phyloP scores from a whole-genome alignment of 345 rosid species.

The Salix dunnii region DNA sequence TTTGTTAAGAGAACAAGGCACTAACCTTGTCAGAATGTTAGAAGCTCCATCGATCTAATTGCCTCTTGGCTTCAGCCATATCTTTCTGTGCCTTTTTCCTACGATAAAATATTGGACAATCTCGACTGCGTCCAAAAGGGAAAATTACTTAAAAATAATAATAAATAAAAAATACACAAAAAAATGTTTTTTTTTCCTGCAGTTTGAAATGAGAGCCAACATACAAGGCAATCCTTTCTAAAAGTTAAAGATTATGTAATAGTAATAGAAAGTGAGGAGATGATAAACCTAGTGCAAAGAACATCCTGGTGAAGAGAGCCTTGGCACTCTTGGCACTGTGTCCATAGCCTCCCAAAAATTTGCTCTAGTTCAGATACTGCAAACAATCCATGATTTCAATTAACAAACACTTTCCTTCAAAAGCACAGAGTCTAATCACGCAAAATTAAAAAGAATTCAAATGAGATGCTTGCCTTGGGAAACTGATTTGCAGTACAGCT shows the following conservation, averaged over 20 bases:
- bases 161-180: not conserved
- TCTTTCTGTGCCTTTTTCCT: slow-evolving; percentile 94
- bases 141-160: not conserved
- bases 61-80: slow-evolving; percentile 79
- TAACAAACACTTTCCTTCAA: not conserved
- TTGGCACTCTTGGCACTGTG: slow-evolving; percentile 97
- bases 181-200: not conserved
- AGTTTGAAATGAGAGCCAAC: not conserved
- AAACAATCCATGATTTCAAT: slow-evolving; percentile 19
- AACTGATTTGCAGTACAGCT: slow-evolving; percentile 80
- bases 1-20: not conserved
- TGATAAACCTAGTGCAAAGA: slow-evolving; percentile 78
- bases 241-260: not conserved
- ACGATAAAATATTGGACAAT: slow-evolving; percentile 97
- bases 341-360: slow-evolving; percentile 86
- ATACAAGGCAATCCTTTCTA: not conserved
- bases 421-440: not conserved
- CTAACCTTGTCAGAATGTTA: slow-evolving; percentile 24
- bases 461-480: slow-evolving; percentile 56
- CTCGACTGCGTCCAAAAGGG: slow-evolving; percentile 53
- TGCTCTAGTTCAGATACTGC: slow-evolving; percentile 81
- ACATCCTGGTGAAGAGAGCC: slow-evolving; percentile 99
- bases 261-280: not conserved
- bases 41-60: slow-evolving; percentile 80
- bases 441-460: not conserved